Conservation (phyloP, 768 basidiomycete species). For the Filobasidium floriforme region DNA sequence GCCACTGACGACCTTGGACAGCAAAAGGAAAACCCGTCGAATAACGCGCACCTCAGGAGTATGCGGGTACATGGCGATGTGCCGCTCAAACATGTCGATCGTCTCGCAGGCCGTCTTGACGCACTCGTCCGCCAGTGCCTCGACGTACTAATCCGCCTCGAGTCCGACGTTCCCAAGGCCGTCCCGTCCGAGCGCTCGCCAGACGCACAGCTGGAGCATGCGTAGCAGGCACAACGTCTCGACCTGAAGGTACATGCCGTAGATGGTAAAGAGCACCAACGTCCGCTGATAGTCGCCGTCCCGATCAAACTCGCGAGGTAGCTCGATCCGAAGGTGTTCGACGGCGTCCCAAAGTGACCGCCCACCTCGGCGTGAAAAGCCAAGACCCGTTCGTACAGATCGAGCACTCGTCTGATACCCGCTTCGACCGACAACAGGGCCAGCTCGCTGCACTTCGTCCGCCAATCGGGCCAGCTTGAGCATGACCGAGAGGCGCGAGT, state of each 20-base stretch:
- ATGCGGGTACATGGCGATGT: slow-evolving; percentile 9
- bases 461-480: neutral
- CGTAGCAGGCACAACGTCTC: neutral
- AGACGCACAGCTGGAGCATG: neutral
- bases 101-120: slow-evolving; percentile 7
- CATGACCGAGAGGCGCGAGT: neutral
- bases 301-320: neutral
- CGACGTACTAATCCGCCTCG: slow-evolving; percentile 2
- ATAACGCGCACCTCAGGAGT: slow-evolving; percentile 2
- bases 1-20: neutral
- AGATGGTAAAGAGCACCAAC: slow-evolving; percentile 1
- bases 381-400: neutral
- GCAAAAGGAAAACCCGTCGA: neutral
- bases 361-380: neutral
- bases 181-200: neutral
- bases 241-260: slow-evolving; percentile 1
- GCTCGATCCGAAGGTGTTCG: neutral
- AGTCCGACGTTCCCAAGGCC: too few relatives aligned
- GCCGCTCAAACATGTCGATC: slow-evolving; percentile 11
- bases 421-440: too few relatives aligned
- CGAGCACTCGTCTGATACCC: neutral
- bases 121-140: slow-evolving; percentile 3
- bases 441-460: neutral
- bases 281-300: neutral
- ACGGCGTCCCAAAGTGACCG: neutral